Evolutionary conservation across 1,139 yeast genomes (phyloP).

Genomic region (Candida neerlandica): DNA sequence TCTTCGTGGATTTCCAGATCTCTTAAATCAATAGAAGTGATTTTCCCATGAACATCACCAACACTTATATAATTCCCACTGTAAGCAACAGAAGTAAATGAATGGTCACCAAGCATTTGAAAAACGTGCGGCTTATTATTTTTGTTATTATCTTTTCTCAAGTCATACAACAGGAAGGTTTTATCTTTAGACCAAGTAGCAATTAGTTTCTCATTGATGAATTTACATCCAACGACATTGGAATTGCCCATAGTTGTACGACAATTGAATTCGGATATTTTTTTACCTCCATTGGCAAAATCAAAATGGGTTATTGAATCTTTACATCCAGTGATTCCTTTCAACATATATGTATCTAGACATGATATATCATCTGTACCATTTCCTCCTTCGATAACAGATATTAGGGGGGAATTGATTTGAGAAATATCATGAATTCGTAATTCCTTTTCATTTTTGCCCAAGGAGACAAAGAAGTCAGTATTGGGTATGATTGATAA

Average conservation of each 20-base stretch:
- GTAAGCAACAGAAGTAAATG: neutral
- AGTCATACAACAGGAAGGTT: neutral
- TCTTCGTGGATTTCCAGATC: constrained; percentile 20
- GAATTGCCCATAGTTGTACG: neutral
- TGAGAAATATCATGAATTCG: neutral
- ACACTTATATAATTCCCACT: constrained; percentile 16
- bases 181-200: neutral
- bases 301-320: neutral
- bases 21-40: constrained; percentile 27
- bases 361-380: neutral
- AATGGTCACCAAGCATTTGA: neutral
- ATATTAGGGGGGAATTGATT: neutral
- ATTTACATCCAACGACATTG: neutral
- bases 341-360: neutral
- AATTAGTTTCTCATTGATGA: neutral
- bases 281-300: neutral
- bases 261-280: neutral
- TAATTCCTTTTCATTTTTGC: neutral
- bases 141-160: neutral
- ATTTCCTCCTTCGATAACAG: neutral
- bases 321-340: neutral
- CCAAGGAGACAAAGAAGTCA: neutral
- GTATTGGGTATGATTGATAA: neutral
- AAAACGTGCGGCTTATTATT: neutral
- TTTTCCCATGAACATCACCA: neutral